Evolutionary conservation across 1,284 basidiomycete genomes (phyloP).

Genomic region (Ustilago tritici): DNA sequence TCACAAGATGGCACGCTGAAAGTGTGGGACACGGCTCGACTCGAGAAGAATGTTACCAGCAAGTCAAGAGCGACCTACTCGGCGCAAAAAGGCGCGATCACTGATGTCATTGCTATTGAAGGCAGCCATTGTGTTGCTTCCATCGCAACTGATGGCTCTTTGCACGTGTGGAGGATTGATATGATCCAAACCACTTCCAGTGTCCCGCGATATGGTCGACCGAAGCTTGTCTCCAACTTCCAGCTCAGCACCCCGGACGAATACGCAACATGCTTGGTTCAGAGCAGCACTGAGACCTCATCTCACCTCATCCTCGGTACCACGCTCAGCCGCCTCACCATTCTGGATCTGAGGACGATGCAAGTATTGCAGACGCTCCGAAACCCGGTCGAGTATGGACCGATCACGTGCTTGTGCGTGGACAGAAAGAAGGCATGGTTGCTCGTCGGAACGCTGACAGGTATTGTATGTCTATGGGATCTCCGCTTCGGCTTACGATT

Average conservation of each 20-base stretch:
- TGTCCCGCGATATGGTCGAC: slow-evolving; percentile 70
- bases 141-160: slow-evolving; percentile 69
- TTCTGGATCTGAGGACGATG: slow-evolving; percentile 90
- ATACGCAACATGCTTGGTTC: slow-evolving; percentile 66
- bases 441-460: slow-evolving; percentile 85
- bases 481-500: slow-evolving; percentile 89
- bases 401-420: slow-evolving; percentile 84
- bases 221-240: slow-evolving; percentile 69
- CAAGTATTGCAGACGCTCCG: slow-evolving; percentile 79
- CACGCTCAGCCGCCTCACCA: slow-evolving; percentile 79
- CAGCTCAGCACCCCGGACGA: slow-evolving; percentile 66
- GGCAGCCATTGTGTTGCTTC: slow-evolving; percentile 71
- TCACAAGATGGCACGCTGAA: slow-evolving; percentile 87
- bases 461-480: slow-evolving; percentile 90
- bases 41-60: slow-evolving; percentile 79
- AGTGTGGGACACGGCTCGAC: slow-evolving; percentile 82
- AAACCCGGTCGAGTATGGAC: slow-evolving; percentile 86
- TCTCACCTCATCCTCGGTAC: slow-evolving; percentile 81
- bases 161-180: slow-evolving; percentile 71
- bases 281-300: slow-evolving; percentile 39
- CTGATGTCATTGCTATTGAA: slow-evolving; percentile 67
- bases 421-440: slow-evolving; percentile 84
- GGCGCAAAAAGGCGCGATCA: slow-evolving; percentile 69
- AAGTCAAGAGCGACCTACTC: slow-evolving; percentile 70
- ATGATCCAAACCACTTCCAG: slow-evolving; percentile 58